These are phyloP conservation scores for Alliaria petiolata DNA, from an alignment of 345 rosid species.

Conservation along the genomic window DNA sequence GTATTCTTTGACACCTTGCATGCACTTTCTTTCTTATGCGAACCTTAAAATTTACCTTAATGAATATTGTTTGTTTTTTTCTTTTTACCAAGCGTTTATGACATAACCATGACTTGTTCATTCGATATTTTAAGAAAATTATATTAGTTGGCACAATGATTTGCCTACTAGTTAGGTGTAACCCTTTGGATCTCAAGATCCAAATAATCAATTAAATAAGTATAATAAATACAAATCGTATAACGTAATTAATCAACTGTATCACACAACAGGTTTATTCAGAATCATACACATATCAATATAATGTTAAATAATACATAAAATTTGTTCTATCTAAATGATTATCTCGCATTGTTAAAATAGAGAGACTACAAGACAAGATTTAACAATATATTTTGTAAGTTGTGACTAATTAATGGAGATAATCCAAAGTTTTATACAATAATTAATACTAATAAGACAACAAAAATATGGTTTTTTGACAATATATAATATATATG, in stretches of 20 bases:
- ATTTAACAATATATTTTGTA: constrained; percentile 5
- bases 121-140: background rate
- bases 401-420: constrained; percentile 17
- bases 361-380: background rate
- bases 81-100: constrained; percentile 2
- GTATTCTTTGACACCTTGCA: background rate
- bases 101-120: background rate
- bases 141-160: constrained; percentile 13
- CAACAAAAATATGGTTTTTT: constrained; percentile 4
- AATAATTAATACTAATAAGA: background rate
- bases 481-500: background rate
- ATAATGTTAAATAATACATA: background rate
- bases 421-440: background rate
- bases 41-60: background rate
- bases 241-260: constrained; percentile 15
- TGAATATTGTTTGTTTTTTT: background rate
- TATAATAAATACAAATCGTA: background rate
- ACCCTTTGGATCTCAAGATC: constrained; percentile 14
- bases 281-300: background rate
- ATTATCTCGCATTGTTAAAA: background rate
- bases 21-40: background rate
- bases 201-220: background rate
- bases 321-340: background rate
- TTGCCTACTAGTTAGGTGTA: constrained; percentile 21
- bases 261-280: background rate